Base-by-base conservation (phyloP, 1,284 basidiomycete species). In the Cystodermella granulosa region DNA sequence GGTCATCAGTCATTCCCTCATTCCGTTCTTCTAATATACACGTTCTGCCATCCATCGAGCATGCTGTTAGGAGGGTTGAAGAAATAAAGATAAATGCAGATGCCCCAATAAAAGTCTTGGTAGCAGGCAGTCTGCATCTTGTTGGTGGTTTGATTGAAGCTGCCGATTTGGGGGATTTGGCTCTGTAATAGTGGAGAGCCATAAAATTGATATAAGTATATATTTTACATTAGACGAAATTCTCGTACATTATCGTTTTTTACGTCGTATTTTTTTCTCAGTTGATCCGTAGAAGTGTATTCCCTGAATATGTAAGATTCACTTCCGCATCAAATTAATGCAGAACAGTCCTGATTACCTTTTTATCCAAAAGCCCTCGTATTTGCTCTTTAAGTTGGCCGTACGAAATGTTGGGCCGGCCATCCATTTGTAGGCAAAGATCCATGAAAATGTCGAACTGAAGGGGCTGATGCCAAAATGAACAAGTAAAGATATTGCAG, bases 81-180 rank as follows among this genome's bases (percentile, higher is more conserved):
- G 55, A 65, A n/a, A 55, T 77, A 20, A 57, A 64, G 11, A 50
- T 54, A 3, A 49, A 60, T 16, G 58, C 67, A 15, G 54, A 60
- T n/a, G 56, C 61, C 34, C 59, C 56, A 11, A 63, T 78, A 1
- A 74, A 87, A 50, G 82, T 93, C 14, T 74, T 98, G 20, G 92
- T 96, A 2, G 80, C 90, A 2, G 96, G 96, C 3, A 97, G 93
- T 66, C 66, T 99, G 55, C 94, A 96, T 68, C 77, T 99, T 14
- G 86, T 98, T 5, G 96, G 96, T 18, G 96, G 96, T 2, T 75
- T 95, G 7, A 90, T 98, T 59, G 92, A 95, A 59, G 91, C 91
- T 4, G 87, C 91, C 6, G 83, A 80, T 18, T 65, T 97, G 49
- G 79, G 83, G 45, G 75, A 79, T 16, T 69, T 76, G 42, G 83